Conservation (phyloP, 768 basidiomycete species). For the Phlebiopsis gigantea region DNA sequence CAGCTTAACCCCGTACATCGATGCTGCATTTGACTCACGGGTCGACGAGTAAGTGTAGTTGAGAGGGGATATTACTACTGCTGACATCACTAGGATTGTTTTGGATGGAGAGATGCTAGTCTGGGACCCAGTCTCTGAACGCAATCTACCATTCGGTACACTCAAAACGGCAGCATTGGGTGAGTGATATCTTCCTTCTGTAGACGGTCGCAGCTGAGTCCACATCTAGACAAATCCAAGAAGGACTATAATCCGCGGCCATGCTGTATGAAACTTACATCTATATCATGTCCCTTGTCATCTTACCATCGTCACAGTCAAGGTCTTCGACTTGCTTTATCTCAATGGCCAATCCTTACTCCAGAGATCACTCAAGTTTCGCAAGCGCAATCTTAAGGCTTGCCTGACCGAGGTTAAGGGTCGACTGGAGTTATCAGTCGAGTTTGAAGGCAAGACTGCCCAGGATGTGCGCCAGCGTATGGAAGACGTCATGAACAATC, state of each 20-base stretch:
- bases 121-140: slow-evolving; percentile 88
- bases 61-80: neutral
- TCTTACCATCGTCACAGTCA: slow-evolving; percentile 54
- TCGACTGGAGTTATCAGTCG: slow-evolving; percentile 71
- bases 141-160: slow-evolving; percentile 88
- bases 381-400: slow-evolving; percentile 71
- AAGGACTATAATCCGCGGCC: slow-evolving; percentile 75
- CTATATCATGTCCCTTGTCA: neutral
- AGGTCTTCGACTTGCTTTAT: slow-evolving; percentile 91
- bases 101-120: slow-evolving; percentile 98
- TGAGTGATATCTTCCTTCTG: slow-evolving; percentile 26
- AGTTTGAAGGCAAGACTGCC: slow-evolving; percentile 70
- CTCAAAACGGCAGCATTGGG: slow-evolving; percentile 90
- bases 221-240: slow-evolving; percentile 57
- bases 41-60: slow-evolving; percentile 67
- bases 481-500: slow-evolving; percentile 75
- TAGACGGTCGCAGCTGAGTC: slow-evolving; percentile 1
- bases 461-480: slow-evolving; percentile 78
- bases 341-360: slow-evolving; percentile 80
- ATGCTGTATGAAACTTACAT: slow-evolving; percentile 60
- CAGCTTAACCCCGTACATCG: slow-evolving; percentile 85
- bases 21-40: slow-evolving; percentile 64
- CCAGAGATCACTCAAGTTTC: slow-evolving; percentile 61
- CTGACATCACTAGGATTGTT: slow-evolving; percentile 57
- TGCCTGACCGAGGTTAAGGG: slow-evolving; percentile 69